Evolutionary conservation across 1,284 basidiomycete species (phyloP).

Genomic region (Trichosporon coremiiforme): DNA sequence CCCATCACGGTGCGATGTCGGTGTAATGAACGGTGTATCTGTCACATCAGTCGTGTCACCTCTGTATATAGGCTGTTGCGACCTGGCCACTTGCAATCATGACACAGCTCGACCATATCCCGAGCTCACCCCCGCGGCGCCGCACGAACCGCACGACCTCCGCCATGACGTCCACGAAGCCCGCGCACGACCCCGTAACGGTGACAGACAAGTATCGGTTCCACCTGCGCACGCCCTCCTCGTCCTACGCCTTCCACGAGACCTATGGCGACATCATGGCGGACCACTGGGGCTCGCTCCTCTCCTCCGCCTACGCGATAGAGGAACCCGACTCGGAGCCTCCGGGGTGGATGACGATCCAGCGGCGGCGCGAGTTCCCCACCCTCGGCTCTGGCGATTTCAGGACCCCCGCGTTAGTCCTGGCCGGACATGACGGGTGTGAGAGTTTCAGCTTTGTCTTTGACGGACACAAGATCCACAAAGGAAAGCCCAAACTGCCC

Average conservation of each 20-base stretch:
- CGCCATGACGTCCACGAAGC: not conserved
- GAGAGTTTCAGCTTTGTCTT: slow-evolving; percentile 36
- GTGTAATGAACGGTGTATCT: not conserved
- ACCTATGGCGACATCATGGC: slow-evolving; percentile 36
- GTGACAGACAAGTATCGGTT: slow-evolving; percentile 13
- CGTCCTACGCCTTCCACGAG: slow-evolving; percentile 37
- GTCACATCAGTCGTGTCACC: not conserved
- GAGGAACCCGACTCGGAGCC: not conserved
- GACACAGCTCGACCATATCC: not conserved
- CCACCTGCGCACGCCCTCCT: not conserved
- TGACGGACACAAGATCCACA: slow-evolving; percentile 24
- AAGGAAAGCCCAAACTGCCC: slow-evolving; percentile 33
- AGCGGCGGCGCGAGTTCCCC: slow-evolving; percentile 37
- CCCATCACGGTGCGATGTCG: not conserved
- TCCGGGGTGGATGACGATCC: slow-evolving; percentile 19
- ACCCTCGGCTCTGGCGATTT: slow-evolving; percentile 43
- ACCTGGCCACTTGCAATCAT: not conserved
- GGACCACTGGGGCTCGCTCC: slow-evolving; percentile 39
- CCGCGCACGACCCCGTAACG: slow-evolving; percentile 8
- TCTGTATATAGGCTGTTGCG: not conserved
- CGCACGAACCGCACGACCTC: not conserved
- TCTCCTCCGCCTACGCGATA: not conserved
- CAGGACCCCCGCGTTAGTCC: slow-evolving; percentile 37
- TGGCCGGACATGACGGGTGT: slow-evolving; percentile 28
- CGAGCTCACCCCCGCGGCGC: not conserved